Base-by-base conservation (phyloP, 2,329 filamentous ascomycete genomes). In the Fusarium haematococcum region DNA sequence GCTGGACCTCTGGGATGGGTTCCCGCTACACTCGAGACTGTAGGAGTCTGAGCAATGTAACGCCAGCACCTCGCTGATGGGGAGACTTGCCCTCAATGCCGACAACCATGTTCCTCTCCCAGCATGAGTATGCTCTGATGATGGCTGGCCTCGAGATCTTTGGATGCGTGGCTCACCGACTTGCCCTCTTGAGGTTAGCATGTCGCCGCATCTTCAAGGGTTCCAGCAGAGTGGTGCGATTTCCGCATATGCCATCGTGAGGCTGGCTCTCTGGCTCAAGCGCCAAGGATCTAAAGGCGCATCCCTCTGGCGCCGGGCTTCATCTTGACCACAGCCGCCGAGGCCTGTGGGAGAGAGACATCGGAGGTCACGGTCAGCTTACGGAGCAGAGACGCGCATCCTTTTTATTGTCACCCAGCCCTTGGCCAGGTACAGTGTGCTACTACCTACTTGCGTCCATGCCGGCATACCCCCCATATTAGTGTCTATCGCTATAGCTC, bases 91-190 rank as follows among this genome's bases (percentile, higher is more conserved):
- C 30, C 64, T 63, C 62, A 60, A 63, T 62, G 52, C 63, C 60
- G 62, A 63, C 64, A 69, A 75, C 59, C 57, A 62, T 57, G 50
- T 37, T 56, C 20, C 58, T 67, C 57, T 35, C 48, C 59, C 61
- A 45, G 35, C 48, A 32, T 61, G 67, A 41, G 35, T 27, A 32
- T 61, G 67, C 69, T 77, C 67, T 65, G 68, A 66, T 77, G 68
- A 75, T 79, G 67, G 71, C 70, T 64, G 67, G 69, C 69, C 70
- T 75, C 67, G 50, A 79, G 76, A 79, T 79, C 75, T 77, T 58
- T 57, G 67, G 50, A 71, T 71, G 71, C 39, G 59, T 75, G 67
- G 68, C 74, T 72, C 75, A 64, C 63, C 52, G 65, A 69, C 76
- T 73, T 79, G 67, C 67, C 77, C 65, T 25, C 61, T 78, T 54